Base-by-base conservation (phyloP, 352 stramenopile genomes). In the Phytophthora macrochlamydospora region DNA sequence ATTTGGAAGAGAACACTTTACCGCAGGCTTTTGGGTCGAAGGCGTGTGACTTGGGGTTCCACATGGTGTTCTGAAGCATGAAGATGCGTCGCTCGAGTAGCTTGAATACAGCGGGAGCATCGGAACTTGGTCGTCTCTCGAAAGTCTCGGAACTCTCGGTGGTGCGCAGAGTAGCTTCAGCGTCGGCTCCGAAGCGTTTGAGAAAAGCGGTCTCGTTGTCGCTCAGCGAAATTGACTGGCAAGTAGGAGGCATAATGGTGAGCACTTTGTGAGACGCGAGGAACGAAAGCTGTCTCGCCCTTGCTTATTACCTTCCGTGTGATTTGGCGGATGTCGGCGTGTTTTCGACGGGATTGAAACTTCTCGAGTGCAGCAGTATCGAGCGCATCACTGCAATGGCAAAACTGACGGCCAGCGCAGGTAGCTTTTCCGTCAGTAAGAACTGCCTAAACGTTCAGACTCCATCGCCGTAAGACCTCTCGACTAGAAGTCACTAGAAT, bases 61-160 rank as follows among this genome's bases (percentile, higher is more conserved):
- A 91, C 48, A 90, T 50, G 38, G 83, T 90, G 52, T 82, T 87
- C 33, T 81, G 77, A 52, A 91, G 78, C 77, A 89, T 89, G 65
- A 87, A 89, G 50, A 89, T 82, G 33, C 83, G 71, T 33, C 79
- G 68, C 56, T 91, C 78, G 13, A 91, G 75, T 32, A 91, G 62
- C 28, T 78, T 82, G 56, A 56, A 53, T 14, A 67, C 52, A 43
- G 60, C 35, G 7, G 38, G 12, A 40, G 5, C 37, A 51, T 12
- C 59, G 55, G 7, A 31, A 18, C 37, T 50, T 30, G 13, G 43
- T 38, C 13, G 31, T 35, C 30, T 63, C 65, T 28, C 55, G 37
- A 32, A 40, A 40, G 46, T 43, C 35, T 59, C 58, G 29, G 56
- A 58, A 1, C 35, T 48, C 18, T 64, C 51, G 28, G 62, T 43